A percentile compares a stretch with the other conserved stretches of the same genome.
Evolutionary conservation across 176 grass and related monocot species (phyloP).

Genomic region (Zoysia japonica): DNA sequence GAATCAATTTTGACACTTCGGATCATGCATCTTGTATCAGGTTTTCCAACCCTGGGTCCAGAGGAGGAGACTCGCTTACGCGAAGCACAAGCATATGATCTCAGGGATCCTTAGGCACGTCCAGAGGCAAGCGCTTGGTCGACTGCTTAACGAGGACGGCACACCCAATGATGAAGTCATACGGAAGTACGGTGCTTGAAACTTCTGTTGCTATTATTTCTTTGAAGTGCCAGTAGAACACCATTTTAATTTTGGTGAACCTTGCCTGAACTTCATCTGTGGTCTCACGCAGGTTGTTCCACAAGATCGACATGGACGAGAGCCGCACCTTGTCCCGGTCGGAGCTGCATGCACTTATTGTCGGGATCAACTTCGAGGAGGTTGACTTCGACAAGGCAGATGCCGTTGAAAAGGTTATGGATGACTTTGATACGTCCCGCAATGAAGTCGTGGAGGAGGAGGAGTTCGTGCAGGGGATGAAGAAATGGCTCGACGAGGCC

Average conservation of each 20-base stretch:
- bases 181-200: conserved; percentile 47
- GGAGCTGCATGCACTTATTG: conserved; percentile 67
- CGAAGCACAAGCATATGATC: conserved; percentile 93
- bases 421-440: conserved; percentile 63
- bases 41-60: conserved; percentile 98
- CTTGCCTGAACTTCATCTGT: conserved; percentile 24
- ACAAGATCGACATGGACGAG: conserved; percentile 59
- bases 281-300: conserved; percentile 63
- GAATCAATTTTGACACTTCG: conserved; percentile 25
- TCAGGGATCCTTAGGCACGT: conserved; percentile 80
- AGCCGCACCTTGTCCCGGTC: conserved; percentile 43
- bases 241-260: neutral
- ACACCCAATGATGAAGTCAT: conserved; percentile 58
- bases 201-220: neutral
- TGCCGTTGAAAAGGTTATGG: conserved; percentile 59
- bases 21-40: conserved; percentile 46
- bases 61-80: conserved; percentile 79
- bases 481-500: conserved; percentile 66
- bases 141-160: conserved; percentile 59
- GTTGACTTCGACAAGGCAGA: conserved; percentile 56
- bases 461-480: conserved; percentile 72
- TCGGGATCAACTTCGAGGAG: conserved; percentile 70
- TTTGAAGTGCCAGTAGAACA: conserved; percentile 4
- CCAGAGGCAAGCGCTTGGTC: conserved; percentile 52
- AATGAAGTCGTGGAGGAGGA: conserved; percentile 50